Evolutionary conservation across 1,139 yeast genomes (phyloP).

Genomic region (Candida gigantensis): DNA sequence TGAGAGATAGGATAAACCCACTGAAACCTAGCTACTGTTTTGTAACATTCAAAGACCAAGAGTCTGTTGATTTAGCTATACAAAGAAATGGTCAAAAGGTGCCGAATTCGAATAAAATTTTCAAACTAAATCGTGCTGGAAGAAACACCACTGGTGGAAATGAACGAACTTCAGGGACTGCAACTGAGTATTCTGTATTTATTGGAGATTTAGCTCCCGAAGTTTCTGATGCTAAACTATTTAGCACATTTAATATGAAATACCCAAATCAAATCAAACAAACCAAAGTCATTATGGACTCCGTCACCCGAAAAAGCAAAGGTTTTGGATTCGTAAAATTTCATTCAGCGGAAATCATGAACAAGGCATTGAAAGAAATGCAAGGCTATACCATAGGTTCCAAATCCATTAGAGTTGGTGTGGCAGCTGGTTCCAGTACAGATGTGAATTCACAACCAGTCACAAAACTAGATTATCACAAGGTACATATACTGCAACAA

Average conservation of each 20-base stretch:
- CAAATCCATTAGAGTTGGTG: conserved; percentile 68
- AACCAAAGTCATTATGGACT: conserved; percentile 85
- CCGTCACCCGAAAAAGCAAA: conserved; percentile 70
- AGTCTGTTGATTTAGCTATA: conserved; percentile 71
- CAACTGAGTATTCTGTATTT: conserved; percentile 34
- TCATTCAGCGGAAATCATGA: conserved; percentile 67
- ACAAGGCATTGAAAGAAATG: conserved; percentile 77
- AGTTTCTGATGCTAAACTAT: conserved; percentile 70
- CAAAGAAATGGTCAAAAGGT: conserved; percentile 68
- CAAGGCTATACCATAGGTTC: conserved; percentile 76
- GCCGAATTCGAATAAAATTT: conserved; percentile 56
- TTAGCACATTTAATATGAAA: conserved; percentile 66
- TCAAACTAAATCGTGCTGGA: conserved; percentile 86
- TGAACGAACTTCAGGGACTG: conserved; percentile 25
- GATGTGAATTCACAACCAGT: conserved; percentile 10
- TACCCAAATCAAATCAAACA: conserved; percentile 74
- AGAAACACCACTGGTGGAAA: conserved; percentile 33
- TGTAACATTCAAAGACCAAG: conserved; percentile 70
- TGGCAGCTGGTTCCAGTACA: conserved; percentile 25
- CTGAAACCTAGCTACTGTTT: conserved; percentile 62
- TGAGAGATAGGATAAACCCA: conserved; percentile 34
- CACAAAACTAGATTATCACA: conserved; percentile 8
- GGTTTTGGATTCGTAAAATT: conserved; percentile 95
- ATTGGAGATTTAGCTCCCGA: conserved; percentile 84
- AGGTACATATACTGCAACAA: conserved; percentile 22